Base-by-base conservation (phyloP, 1,284 basidiomycete species). In the Cutaneotrichosporon dermatis region DNA sequence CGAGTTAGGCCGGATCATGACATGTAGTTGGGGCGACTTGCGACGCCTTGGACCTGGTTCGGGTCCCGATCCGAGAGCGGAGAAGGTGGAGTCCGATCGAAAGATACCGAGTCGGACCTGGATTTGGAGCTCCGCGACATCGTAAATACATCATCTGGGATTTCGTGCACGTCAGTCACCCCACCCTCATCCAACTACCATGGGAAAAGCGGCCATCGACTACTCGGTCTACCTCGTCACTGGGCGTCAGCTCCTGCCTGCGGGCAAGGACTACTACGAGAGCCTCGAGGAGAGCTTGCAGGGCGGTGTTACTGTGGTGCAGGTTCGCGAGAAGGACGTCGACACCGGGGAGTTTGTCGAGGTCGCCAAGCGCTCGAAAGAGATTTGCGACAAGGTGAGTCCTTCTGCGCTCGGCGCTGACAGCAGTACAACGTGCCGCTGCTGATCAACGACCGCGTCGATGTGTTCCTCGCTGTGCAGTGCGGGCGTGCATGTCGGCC, bases 401-500 rank as follows among this genome's bases (percentile, higher is more conserved):
- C 25, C 55, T 13, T 4, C 25, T 6, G 43, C 46, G 6, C 33
- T 25, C 25, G 25, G 25, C 12, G n/a, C 57, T 57, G 13, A 50
- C 53, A 15, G 12, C 66, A 82, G 77, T 90, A 93, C 81, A 82
- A 83, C 52, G 85, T 96, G 16, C 92, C 91, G 0, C 81, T 98
- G 35, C 81, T 98, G 60, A 90, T 98, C 79, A 97, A 98, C 71
- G 92, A 95, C 77, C 86, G 92, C 11, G 81, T 94, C 61, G 92
- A 95, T 69, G 85, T 96, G 46, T 90, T 89, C 5, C 82, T 93
- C 35, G 88, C 89, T 8, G 80, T 90, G 33, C 80, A 83, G 8
- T 87, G 87, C 2, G 85, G 93, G 90, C 5, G 85, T 97, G 9
- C 94, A 98, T 71, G 81, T 98, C 53, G 94, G 94, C 4, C 94